Percentiles rank a stretch among this genome's conserved stretches.
Conservation (phyloP, 169 alveolate species). For the Eimeria necatrix region DNA sequence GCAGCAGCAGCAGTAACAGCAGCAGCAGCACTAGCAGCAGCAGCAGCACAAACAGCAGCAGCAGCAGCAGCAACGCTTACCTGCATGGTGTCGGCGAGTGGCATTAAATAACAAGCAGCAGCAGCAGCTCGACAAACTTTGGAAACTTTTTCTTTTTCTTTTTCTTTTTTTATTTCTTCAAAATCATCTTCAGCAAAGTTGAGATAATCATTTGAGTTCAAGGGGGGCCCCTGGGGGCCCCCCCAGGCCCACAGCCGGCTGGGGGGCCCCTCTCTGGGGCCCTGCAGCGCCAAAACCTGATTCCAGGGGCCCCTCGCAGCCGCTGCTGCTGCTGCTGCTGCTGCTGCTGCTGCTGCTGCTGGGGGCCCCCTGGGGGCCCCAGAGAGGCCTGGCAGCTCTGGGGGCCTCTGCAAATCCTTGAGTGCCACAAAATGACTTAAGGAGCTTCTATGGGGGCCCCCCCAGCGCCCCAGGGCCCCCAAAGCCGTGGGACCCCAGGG, state of each 20-base stretch:
- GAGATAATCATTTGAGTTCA: neutral
- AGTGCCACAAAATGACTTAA: neutral
- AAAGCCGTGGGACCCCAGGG: neutral
- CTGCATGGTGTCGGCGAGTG: constrained; percentile 33
- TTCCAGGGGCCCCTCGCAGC: neutral
- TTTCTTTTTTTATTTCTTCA: neutral
- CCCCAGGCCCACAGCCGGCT: neutral
- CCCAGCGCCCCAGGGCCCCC: neutral
- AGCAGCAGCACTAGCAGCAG: constrained; percentile 1
- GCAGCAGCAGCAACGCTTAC: neutral
- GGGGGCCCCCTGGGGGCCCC: neutral
- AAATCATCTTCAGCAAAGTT: neutral
- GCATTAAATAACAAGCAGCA: neutral
- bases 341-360: neutral
- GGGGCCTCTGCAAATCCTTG: neutral
- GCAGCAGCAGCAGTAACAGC: constrained; percentile 16
- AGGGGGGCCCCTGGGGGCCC: neutral
- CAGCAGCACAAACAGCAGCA: constrained; percentile 12
- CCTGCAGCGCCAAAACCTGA: neutral
- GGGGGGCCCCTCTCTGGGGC: neutral
- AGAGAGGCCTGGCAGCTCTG: neutral
- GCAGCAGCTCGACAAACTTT: neutral
- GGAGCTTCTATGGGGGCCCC: neutral
- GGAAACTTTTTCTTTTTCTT: neutral
- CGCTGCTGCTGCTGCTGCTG: constrained; percentile 1